phyloP scores from a whole-genome alignment of 495 filamentous ascomycete species.

The Aspergillus ellipticus region DNA sequence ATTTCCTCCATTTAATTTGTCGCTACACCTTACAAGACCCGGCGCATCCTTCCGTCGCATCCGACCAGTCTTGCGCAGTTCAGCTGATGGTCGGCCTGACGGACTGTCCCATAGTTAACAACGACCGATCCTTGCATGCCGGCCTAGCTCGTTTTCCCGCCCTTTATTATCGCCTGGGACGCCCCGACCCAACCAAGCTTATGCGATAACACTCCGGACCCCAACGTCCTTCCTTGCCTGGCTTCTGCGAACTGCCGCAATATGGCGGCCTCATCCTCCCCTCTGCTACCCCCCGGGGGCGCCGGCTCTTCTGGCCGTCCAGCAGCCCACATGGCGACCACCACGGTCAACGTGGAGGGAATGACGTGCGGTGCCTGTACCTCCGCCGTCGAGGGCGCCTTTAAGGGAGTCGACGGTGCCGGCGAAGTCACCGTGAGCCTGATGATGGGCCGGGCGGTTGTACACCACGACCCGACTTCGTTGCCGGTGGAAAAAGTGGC shows the following conservation, averaged over 20 bases:
- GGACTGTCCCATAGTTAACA: too few species aligned
- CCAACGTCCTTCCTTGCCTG: slow-evolving; percentile 15
- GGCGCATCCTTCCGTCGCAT: not conserved
- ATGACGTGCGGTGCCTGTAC: slow-evolving; percentile 97
- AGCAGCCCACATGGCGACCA: slow-evolving; percentile 74
- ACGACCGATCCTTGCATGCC: not conserved
- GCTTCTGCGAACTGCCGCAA: slow-evolving; percentile 7
- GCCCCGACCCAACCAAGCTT: slow-evolving; percentile 3
- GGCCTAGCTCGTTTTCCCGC: not conserved
- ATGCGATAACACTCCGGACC: slow-evolving; percentile 27
- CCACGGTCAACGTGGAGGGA: slow-evolving; percentile 80
- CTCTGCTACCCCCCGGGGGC: slow-evolving; percentile 18
- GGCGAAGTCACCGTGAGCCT: slow-evolving; percentile 84
- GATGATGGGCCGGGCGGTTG: slow-evolving; percentile 86
- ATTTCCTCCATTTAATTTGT: not conserved
- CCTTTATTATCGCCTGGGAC: not conserved
- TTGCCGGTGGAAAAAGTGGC: slow-evolving; percentile 69
- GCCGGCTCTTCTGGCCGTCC: slow-evolving; percentile 13
- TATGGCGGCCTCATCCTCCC: slow-evolving; percentile 14
- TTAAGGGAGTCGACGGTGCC: slow-evolving; percentile 74
- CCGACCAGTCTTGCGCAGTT: too few species aligned
- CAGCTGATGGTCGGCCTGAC: too few species aligned
- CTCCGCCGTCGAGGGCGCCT: slow-evolving; percentile 78
- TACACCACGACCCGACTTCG: slow-evolving; percentile 77
- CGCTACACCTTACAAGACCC: not conserved